Evolutionary conservation across 352 stramenopile genomes (phyloP).

Genomic region (Salisapilia sapeloensis): DNA sequence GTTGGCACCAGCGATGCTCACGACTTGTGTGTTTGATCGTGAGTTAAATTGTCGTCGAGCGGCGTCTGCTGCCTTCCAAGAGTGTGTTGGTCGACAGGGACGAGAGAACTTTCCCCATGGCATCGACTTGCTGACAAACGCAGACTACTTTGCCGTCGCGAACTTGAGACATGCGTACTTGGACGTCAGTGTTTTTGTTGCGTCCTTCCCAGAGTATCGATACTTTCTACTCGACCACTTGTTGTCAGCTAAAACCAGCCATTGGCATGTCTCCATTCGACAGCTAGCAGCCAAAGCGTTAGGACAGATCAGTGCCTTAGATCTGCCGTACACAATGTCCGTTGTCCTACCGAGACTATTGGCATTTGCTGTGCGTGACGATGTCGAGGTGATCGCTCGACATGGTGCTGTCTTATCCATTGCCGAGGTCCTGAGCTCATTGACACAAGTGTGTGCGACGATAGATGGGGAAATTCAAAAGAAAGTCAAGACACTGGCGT

Average conservation of each 20-base stretch:
- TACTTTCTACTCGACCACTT: constrained; percentile 75
- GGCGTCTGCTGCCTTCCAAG: constrained; percentile 95
- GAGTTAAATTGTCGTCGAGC: constrained; percentile 97
- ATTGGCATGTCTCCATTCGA: constrained; percentile 93
- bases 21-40: constrained; percentile 94
- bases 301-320: constrained; percentile 64
- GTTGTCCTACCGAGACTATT: constrained; percentile 79
- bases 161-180: constrained; percentile 86
- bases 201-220: constrained; percentile 79
- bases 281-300: constrained; percentile 77
- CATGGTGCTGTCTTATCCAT: constrained; percentile 90
- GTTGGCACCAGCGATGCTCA: constrained; percentile 85
- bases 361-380: constrained; percentile 39
- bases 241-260: constrained; percentile 77
- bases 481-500: constrained; percentile 45
- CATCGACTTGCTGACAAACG: constrained; percentile 92
- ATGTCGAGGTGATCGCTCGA: constrained; percentile 83
- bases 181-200: constrained; percentile 83
- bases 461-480: constrained; percentile 57
- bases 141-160: constrained; percentile 96
- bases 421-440: constrained; percentile 54
- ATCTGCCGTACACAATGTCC: constrained; percentile 52
- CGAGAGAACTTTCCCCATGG: constrained; percentile 90
- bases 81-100: constrained; percentile 84
- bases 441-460: constrained; percentile 30